Base-by-base conservation (phyloP, 805 yeast genomes). In the Saccharomycopsis fodiens region DNA sequence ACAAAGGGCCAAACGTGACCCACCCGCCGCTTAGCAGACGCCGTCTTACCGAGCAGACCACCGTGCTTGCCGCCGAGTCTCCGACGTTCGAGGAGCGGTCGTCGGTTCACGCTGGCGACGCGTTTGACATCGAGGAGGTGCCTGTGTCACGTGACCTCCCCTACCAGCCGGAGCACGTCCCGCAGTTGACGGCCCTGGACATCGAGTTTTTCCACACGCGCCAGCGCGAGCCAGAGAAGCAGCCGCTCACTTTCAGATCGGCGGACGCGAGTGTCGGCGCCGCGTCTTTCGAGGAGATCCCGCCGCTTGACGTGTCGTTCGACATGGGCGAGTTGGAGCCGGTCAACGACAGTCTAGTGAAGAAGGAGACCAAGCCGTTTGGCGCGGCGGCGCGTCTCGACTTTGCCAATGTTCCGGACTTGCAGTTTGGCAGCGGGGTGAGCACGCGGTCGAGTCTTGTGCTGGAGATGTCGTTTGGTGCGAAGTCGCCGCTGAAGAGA, bases 101-200 rank as follows among this genome's bases (percentile, higher is more conserved):
- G n/a, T n/a, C n/a, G n/a, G n/a, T n/a, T n/a, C n/a, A n/a, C 13
- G 60, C 62, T 30, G 70, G 65, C 21, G 62, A 62, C 35, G 74
- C 70, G 42, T 31, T 15, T 19, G 47, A 45, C 25, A 63, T 78
- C n/a, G 85, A 79, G 50, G 57, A 59, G 35, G 69, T 69, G 19
- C 74, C 82, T 4, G 57, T 59, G 19, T 57, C 59, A 23, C 61
- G 60, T 2, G 71, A 66, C 19, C 51, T 68, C 20, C 67, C 70
- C 2, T 68, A 72, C 48, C 57, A 63, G 4, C 82, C 82, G 21
- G 53, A 62, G 50, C 70, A 68, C 35, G 61, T 68, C 50, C 68
- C 67, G n/a, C 68, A 71, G 1, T 61, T 73, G 25, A 55, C 61
- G 8, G 54, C 58, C 3, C 59, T 59, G 45, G 64, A 66, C 55